These are phyloP conservation scores for Phyllostachys edulis DNA, from an alignment of 176 grass and related monocot species.

Conservation along the genomic window DNA sequence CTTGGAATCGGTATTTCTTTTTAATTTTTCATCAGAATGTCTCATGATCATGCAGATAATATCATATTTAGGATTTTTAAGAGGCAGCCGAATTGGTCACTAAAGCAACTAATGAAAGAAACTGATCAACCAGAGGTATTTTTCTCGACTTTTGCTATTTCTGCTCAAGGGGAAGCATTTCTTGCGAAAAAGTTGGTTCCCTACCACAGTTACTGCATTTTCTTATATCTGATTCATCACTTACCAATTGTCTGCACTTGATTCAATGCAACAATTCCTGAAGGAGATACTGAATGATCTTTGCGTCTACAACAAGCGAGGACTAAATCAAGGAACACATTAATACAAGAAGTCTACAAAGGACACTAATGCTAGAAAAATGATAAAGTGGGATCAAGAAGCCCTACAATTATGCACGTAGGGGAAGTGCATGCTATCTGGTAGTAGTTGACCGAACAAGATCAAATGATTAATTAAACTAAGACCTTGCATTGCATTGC, in stretches of 20 bases:
- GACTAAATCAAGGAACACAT: constrained; percentile 86
- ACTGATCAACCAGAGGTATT: constrained; percentile 89
- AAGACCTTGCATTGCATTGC: no score
- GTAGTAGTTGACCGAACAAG: no score
- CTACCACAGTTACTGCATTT: background rate
- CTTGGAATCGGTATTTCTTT: background rate
- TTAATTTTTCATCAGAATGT: background rate
- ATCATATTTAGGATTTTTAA: constrained; percentile 94
- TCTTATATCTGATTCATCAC: background rate
- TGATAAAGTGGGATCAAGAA: no score
- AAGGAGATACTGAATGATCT: constrained; percentile 90
- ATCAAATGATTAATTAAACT: no score
- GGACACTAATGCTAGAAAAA: constrained; percentile 26
- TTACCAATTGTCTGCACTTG: background rate
- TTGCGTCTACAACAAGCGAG: constrained; percentile 91
- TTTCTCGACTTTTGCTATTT: background rate
- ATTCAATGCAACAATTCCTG: constrained; percentile 80
- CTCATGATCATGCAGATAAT: background rate
- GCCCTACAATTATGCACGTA: no score
- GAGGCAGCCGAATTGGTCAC: constrained; percentile 85
- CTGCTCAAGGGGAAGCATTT: background rate
- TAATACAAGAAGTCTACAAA: constrained; percentile 80
- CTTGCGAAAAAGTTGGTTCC: background rate
- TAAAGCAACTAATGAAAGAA: constrained; percentile 81
- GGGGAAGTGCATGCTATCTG: no score